A percentile compares a stretch with the other conserved stretches of the same genome.
Conservation (phyloP, 106 monocot genomes). For the Acorus gramineus region DNA sequence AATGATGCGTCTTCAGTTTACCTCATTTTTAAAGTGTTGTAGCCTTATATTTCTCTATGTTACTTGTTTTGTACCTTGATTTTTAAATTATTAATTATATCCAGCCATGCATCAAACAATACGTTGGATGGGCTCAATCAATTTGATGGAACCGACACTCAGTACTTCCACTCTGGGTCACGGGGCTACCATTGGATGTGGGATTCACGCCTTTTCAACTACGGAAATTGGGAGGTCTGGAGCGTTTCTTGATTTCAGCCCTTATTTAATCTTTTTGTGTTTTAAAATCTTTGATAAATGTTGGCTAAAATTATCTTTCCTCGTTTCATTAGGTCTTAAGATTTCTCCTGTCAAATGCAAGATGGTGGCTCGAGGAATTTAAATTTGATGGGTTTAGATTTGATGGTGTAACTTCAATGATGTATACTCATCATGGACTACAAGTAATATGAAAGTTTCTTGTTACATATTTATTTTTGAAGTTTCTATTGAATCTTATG, state of each 20-base stretch:
- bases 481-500: not conserved
- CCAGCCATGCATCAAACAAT: conserved; percentile 97
- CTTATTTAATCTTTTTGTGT: too few species aligned
- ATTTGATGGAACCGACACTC: conserved; percentile 95
- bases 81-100: not conserved
- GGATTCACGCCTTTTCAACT: conserved; percentile 98
- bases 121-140: conserved; percentile 86
- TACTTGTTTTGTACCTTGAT: not conserved
- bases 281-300: too few species aligned
- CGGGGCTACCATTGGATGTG: conserved; percentile 99
- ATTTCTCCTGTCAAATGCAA: conserved; percentile 95
- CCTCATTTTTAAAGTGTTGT: not conserved
- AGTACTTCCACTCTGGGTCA: conserved; percentile 83
- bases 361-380: conserved; percentile 99
- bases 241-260: not conserved
- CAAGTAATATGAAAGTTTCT: conserved; percentile 29
- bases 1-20: not conserved
- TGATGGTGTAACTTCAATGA: conserved; percentile 99
- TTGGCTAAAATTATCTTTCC: too few species aligned
- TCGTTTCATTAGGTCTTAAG: conserved; percentile 52
- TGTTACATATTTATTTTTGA: not conserved
- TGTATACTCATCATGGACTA: conserved; percentile 97
- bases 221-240: conserved; percentile 90
- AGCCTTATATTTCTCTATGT: not conserved
- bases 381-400: conserved; percentile 99